Conservation (phyloP, 495 filamentous ascomycete species). For the Glonium stellatum region DNA sequence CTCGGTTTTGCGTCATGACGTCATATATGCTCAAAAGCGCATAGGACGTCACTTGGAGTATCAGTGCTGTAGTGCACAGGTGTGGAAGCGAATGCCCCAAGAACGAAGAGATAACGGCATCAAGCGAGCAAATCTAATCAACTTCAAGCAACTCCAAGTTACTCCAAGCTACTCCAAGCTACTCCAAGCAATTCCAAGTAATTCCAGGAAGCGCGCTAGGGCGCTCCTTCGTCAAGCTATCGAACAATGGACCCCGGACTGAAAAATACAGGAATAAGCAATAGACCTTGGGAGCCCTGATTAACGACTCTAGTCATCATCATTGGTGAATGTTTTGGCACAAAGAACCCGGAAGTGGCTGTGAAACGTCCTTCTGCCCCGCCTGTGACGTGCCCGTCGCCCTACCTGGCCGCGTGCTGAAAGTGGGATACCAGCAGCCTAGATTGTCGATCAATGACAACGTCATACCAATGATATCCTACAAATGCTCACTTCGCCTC, state of each 20-base stretch:
- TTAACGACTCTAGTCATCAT: not conserved
- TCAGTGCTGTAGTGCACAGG: no score
- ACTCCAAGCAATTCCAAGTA: not conserved
- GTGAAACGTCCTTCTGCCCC: not conserved
- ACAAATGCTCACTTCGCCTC: not conserved
- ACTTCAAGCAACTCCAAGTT: not conserved
- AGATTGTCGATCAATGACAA: not conserved
- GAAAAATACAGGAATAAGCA: not conserved
- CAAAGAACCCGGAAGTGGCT: not conserved
- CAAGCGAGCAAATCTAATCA: not conserved
- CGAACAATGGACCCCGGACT: not conserved
- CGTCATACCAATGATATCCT: not conserved
- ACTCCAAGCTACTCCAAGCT: not conserved
- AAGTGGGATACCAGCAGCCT: no score
- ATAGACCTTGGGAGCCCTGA: not conserved
- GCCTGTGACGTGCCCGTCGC: not conserved
- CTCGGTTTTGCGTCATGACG: no score
- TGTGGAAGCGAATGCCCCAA: no score
- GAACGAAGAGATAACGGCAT: no score
- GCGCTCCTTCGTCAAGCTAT: not conserved
- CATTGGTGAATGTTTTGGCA: not conserved
- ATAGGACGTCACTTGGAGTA: no score
- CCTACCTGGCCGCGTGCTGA: not conserved
- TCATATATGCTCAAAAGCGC: no score
- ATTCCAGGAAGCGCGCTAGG: not conserved